Conservation (phyloP, 306 rosid genomes). For the Gynostemma pentaphyllum region DNA sequence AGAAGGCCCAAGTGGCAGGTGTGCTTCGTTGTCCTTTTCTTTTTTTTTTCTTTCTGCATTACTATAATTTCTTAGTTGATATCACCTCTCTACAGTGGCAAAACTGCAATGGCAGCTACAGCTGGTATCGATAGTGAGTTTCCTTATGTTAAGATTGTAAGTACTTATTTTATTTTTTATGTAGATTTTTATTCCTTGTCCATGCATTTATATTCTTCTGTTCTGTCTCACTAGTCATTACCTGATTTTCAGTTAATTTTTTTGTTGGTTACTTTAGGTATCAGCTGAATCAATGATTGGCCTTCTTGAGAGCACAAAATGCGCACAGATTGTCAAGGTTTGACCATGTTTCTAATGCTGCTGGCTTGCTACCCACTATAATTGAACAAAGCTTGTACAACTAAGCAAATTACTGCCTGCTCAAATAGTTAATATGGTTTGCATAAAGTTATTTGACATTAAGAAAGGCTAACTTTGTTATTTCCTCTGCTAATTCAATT, state of each 20-base stretch:
- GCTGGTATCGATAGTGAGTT: slow-evolving; percentile 96
- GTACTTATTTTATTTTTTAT: slow-evolving; percentile 20
- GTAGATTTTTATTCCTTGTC: not conserved
- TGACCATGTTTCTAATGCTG: slow-evolving; percentile 24
- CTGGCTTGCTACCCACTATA: not conserved
- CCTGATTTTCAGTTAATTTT: slow-evolving; percentile 7
- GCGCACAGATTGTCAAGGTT: slow-evolving; percentile 91
- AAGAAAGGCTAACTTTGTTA: not conserved
- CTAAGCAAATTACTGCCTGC: not conserved
- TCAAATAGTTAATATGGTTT: not conserved
- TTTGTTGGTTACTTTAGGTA: slow-evolving; percentile 37
- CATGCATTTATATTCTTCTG: slow-evolving; percentile 7
- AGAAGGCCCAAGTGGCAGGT: slow-evolving; percentile 98
- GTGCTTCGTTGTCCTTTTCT: slow-evolving; percentile 3
- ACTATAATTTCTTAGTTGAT: slow-evolving; percentile 15
- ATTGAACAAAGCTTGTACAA: not conserved
- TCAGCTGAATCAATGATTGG: slow-evolving; percentile 96
- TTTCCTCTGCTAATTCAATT: not conserved
- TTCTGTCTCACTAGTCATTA: not conserved
- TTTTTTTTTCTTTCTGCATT: not conserved
- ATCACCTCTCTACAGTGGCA: slow-evolving; percentile 57
- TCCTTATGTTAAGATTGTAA: slow-evolving; percentile 95
- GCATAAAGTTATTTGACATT: not conserved
- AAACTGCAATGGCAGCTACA: slow-evolving; percentile 88
- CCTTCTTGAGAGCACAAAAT: slow-evolving; percentile 87